phyloP scores from a whole-genome alignment of 2,329 filamentous ascomycete species.

The Botrytis deweyae region DNA sequence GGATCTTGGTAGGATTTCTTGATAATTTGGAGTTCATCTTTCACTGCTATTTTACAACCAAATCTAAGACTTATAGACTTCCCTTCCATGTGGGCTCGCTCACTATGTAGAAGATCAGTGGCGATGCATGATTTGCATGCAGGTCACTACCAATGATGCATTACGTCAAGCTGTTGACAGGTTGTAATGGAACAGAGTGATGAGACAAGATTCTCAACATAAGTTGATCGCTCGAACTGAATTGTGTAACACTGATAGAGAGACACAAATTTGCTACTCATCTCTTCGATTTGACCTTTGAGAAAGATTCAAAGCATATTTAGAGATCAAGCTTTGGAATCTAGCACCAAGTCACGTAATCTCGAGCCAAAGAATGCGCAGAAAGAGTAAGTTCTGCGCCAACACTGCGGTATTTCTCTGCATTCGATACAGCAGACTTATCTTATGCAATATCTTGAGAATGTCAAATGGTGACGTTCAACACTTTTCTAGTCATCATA shows the following conservation, averaged over 20 bases:
- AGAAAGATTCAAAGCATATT: rapidly evolving
- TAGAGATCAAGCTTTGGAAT: not conserved
- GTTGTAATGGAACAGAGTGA: no score
- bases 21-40: no score
- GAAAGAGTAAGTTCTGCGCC: not conserved
- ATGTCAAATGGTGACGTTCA: not conserved
- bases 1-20: not conserved
- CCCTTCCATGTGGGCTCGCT: not conserved
- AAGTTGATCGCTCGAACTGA: not conserved
- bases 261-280: not conserved
- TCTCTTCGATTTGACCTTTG: rapidly evolving
- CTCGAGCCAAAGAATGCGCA: not conserved
- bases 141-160: no score
- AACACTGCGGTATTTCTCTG: not conserved
- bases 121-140: not conserved
- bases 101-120: rapidly evolving
- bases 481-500: not conserved
- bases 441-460: rapidly evolving
- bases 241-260: not conserved
- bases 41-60: not conserved
- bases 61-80: not conserved
- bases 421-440: not conserved
- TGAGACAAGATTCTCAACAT: not conserved
- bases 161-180: not conserved
- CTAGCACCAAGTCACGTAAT: not conserved